Base-by-base conservation (phyloP, 208 protist species). In the Crithidia expoeki region DNA sequence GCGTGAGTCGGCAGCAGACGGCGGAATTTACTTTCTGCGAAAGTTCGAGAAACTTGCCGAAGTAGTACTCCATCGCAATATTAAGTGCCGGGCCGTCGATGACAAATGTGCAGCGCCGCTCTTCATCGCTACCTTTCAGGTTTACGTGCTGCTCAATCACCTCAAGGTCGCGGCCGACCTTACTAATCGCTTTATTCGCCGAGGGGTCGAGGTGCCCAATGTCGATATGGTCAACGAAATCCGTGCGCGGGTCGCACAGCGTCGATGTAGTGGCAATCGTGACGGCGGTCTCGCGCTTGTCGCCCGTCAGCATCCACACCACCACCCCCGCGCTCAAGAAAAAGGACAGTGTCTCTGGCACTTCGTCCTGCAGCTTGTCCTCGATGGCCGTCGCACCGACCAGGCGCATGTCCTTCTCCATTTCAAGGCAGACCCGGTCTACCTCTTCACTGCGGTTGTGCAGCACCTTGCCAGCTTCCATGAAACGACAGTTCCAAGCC, bases 261-360 rank as follows among this genome's bases (percentile, higher is more conserved):
- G 84, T 89, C 21, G 86, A 85, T 33, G 93, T 96, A n/a, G 88
- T 83, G 10, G 84, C 89, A 61, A 97, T 94, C 21, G 90, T 94
- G 27, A 94, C 87, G 11, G 90, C 90, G 80, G 97, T 99, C 70
- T 99, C 98, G 51, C 95, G 89, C 84, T 99, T 99, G 83, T 99
- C 98, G 47, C 98, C 98, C 11, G 98, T 99, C 12, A 99, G 84
- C 79, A 99, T 98, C 98, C 98, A 99, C 14, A 99, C 63, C 2
- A 97, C 82, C 30, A 99, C 96, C 6, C 95, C 95, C 1, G 98
- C 98, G 33, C 88, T 74, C 10, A 89, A 57, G 32, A 99, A 90
- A n/a, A 96, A 85, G 9, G 83, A 79, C 19, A 99, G 87, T n/a
- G 96, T 97, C 69, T 98, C 90, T 0, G 94, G 93, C 19, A 98